These are phyloP conservation scores for Colletotrichum falcatum DNA, from an alignment of 2,329 filamentous ascomycete genomes.

Conservation along the genomic window DNA sequence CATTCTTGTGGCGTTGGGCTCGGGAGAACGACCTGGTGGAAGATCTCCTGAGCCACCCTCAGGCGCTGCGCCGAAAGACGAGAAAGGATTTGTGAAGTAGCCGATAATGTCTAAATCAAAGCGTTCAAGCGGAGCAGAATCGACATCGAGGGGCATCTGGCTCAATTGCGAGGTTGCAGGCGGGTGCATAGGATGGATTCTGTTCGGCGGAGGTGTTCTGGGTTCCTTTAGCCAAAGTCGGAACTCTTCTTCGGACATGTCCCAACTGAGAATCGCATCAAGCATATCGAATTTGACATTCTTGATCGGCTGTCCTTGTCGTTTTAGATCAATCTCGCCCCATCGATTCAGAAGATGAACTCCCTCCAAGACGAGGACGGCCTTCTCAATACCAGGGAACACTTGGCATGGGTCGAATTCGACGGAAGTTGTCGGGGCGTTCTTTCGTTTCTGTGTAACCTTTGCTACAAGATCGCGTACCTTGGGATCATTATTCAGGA, in stretches of 20 bases:
- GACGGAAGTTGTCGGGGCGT: neutral
- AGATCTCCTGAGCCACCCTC: too few relatives aligned
- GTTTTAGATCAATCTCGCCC: neutral
- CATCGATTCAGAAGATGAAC: neutral
- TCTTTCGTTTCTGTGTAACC: neutral
- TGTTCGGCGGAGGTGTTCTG: neutral
- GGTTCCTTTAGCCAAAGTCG: neutral
- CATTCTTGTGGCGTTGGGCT: too few relatives aligned
- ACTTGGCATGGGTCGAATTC: neutral
- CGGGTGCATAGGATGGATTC: neutral
- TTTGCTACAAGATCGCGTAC: constrained; percentile 4
- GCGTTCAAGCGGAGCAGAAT: too few relatives aligned
- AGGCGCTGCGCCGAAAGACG: too few relatives aligned
- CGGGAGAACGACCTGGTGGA: neutral
- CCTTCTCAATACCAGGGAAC: constrained; percentile 11
- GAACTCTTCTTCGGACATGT: neutral
- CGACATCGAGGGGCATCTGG: neutral
- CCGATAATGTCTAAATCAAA: too few relatives aligned
- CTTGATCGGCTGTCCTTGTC: neutral
- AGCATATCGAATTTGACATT: neutral
- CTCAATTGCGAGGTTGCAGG: too few relatives aligned
- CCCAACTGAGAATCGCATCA: constrained; percentile 6
- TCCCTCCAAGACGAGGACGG: neutral
- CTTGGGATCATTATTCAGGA: neutral
- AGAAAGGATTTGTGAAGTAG: too few relatives aligned